Base-by-base conservation (phyloP, 192 early-diverging fungal species). In the Coemansia asiatica region DNA sequence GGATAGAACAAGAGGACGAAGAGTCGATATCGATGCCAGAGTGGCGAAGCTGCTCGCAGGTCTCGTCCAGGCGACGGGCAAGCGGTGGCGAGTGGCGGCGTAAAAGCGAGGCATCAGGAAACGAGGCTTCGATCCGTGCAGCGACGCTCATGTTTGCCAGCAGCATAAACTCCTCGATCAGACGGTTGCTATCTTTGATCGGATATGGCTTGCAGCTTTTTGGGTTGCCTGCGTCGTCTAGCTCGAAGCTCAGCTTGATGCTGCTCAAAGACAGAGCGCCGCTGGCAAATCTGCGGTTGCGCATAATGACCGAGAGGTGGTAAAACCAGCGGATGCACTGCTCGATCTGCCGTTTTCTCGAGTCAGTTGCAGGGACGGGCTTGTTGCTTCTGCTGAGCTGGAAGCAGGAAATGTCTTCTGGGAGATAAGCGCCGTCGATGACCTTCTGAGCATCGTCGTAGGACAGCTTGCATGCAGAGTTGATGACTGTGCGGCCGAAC, bases 401-500 rank as follows among this genome's bases (percentile, higher is more conserved):
- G 53, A 61, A 73, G 47, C 59, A 70, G 2, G 63, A 12, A 19
- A 69, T 27, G 13, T 35, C 13, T 6, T 63, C 27, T 4, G 60
- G 44, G 1, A 71, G 31, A 2, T 56, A 62, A 12, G 62, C 35
- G 23, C 78, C 83, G n/a, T 86, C 88, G 63, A 78, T 77, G 22
- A 91, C 90, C 50, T 89, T 85, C 53, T 99, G 97, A 5, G 97
- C 97, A 51, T 98, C 91, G 44, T 97, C 94, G 68, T 99, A 99
- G 48, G 93, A 88, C 31, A 99, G 86, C 58, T 96, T 95, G 49
- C 89, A 90, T 47, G 95, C 95, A 9, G 94, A 95, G 19, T 82
- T 81, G 67, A 99, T 98, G 28, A 99, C 73, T 51, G 91, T 89
- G 63, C 92, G 90, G n/a, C 90, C 91, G 68, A 96, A 97, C 73